Percentiles rank a stretch among this genome's conserved stretches.
phyloP scores from a whole-genome alignment of 2,329 filamentous ascomycete species.

The Fusarium palustre region DNA sequence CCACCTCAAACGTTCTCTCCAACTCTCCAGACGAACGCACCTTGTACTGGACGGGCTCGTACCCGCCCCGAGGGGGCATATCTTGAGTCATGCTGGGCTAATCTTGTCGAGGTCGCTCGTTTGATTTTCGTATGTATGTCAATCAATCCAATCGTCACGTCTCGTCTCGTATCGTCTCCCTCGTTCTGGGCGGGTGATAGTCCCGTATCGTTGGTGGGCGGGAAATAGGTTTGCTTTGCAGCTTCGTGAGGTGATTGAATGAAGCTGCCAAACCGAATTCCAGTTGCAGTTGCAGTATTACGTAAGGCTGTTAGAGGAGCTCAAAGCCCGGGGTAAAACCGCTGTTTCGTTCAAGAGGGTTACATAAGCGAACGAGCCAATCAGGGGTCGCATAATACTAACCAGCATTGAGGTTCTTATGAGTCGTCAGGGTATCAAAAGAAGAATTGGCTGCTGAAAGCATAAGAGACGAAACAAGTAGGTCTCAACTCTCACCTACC shows the following conservation, averaged over 20 bases:
- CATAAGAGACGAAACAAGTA: too few species aligned
- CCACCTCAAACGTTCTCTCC: neutral
- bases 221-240: neutral
- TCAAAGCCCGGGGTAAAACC: slow-evolving; percentile 17
- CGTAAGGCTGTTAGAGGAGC: slow-evolving; percentile 34
- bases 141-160: neutral
- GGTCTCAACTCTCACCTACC: too few species aligned
- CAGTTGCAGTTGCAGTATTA: slow-evolving; percentile 38
- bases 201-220: slow-evolving; percentile 16
- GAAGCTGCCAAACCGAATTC: slow-evolving; percentile 33
- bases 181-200: slow-evolving; percentile 24
- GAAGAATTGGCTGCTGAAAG: too few species aligned
- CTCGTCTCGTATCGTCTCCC: slow-evolving; percentile 29
- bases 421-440: too few species aligned
- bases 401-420: too few species aligned
- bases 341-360: neutral
- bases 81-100: slow-evolving; percentile 87
- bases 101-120: slow-evolving; percentile 28
- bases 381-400: neutral
- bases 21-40: slow-evolving; percentile 60
- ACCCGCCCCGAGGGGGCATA: slow-evolving; percentile 95
- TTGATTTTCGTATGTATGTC: neutral
- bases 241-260: slow-evolving; percentile 48
- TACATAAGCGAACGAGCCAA: slow-evolving; percentile 29
- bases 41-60: slow-evolving; percentile 97